Evolutionary conservation across 1,284 basidiomycete species (phyloP), one percentile per base, ranked within the genome.

Genomic region (Serendipita sp.): DNA sequence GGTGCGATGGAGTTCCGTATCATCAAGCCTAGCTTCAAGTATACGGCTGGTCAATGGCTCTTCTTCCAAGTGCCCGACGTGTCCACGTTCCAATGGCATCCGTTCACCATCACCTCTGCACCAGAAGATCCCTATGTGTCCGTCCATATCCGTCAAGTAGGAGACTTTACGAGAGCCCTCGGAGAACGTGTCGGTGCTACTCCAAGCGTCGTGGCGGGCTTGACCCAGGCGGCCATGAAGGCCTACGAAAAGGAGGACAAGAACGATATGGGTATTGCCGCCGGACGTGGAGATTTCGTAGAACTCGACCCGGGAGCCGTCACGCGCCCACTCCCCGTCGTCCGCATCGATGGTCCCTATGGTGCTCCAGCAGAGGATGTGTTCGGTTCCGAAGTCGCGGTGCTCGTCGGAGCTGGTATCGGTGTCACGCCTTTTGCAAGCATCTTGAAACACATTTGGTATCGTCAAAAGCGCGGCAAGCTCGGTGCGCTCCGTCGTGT

Each of bases 381-480:
- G 32, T 93, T 93, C 73, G 79, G 83, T 60, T 81, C 80, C 62
- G 88, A 94, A 70, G 88, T 93, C 63, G 91, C 89, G 55, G 79
- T 94, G 17, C 78, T 94, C 62, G 80, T 95, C 66, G 91, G 90
- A 67, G 89, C 89, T 67, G 91, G 92, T 74, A 93, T 94, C 68
- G 92, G 89, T 76, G 85, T 89, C 60, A 93, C 90, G 2, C 91
- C 92, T 1, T 94, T 94, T 70, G 89, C 90, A 0, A 91, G 88
- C 34, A 93, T 93, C 69, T 76, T 94, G 66, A 93, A 93, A 76
- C 88, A 93, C 70, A 91, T 94, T 65, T 93, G 91, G 91, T 92
- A 93, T 75, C 83, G 83, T 68, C 90, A 93, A 72, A 84, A 83
- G 74, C 80, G 79, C 65, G 84, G 86, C 41, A 80, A 82, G 63